A percentile compares a stretch with the other conserved stretches of the same genome.
Conservation (phyloP, 306 rosid species). For the Malus orientalis region DNA sequence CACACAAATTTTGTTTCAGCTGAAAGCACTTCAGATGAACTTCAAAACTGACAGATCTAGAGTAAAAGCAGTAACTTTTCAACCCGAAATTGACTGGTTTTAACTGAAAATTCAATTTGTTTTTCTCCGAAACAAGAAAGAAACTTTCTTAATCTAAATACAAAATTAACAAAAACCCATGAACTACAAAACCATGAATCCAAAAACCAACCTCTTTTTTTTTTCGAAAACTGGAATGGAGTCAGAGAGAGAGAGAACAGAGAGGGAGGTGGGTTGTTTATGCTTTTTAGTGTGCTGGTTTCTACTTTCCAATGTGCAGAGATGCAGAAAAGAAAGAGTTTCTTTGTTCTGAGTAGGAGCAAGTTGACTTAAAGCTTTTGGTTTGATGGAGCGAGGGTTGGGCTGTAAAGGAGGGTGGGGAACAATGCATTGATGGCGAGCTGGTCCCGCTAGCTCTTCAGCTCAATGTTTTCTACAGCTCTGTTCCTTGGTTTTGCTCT, state of each 20-base stretch:
- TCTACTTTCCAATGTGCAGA: neutral
- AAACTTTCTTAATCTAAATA: neutral
- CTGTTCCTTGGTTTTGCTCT: neutral
- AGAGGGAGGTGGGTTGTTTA: conserved; percentile 7
- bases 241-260: neutral
- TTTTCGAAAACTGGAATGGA: neutral
- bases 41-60: conserved; percentile 25
- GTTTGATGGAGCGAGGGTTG: neutral
- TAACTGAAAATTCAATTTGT: neutral
- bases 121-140: neutral
- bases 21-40: neutral
- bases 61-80: conserved; percentile 1
- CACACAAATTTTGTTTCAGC: conserved; percentile 10
- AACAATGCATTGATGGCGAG: conserved; percentile 23
- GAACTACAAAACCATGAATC: neutral
- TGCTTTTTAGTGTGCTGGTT: neutral
- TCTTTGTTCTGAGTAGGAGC: neutral
- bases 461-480: conserved; percentile 2
- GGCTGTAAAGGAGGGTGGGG: conserved; percentile 18
- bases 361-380: conserved; percentile 14
- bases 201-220: conserved; percentile 7
- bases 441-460: conserved; percentile 19
- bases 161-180: neutral
- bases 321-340: neutral
- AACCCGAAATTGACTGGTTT: neutral